Conservation (phyloP, 2,329 filamentous ascomycete species). For the Mycosphaerella arachidis region DNA sequence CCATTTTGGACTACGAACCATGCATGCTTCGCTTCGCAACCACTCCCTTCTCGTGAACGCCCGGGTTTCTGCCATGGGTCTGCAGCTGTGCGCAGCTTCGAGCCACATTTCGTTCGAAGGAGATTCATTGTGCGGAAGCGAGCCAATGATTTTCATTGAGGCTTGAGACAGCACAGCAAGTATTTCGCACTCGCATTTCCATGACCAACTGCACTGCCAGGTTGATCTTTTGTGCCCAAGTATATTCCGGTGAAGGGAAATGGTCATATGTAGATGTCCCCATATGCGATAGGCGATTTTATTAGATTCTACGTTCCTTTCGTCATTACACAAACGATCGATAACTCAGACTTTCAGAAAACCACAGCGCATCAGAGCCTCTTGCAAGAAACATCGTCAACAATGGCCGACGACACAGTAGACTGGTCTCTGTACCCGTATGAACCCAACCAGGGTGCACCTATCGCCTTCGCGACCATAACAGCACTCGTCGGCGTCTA, state of each 20-base stretch:
- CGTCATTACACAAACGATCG: not conserved
- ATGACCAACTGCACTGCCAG: not conserved
- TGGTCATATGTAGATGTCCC: not conserved
- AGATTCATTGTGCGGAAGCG: not conserved
- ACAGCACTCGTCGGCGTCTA: slow-evolving; percentile 45
- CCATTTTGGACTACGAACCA: not conserved
- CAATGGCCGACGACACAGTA: not conserved
- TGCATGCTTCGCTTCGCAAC: not conserved
- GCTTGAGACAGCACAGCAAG: not conserved
- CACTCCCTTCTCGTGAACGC: not conserved
- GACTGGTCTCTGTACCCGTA: slow-evolving; percentile 28
- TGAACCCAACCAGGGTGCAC: slow-evolving; percentile 51
- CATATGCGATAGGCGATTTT: not conserved
- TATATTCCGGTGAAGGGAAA: not conserved
- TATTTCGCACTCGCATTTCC: not conserved
- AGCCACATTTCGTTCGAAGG: not conserved
- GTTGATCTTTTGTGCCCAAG: not conserved
- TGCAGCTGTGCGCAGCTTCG: not conserved
- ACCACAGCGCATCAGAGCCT: not conserved
- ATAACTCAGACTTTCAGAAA: not conserved
- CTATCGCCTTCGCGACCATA: slow-evolving; percentile 50
- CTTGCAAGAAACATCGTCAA: not conserved
- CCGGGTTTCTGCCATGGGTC: not conserved
- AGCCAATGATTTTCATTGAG: not conserved
- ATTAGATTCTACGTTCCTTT: not conserved